Base-by-base conservation (phyloP, 1,139 yeast species). In the Saccharomyces uvarum region DNA sequence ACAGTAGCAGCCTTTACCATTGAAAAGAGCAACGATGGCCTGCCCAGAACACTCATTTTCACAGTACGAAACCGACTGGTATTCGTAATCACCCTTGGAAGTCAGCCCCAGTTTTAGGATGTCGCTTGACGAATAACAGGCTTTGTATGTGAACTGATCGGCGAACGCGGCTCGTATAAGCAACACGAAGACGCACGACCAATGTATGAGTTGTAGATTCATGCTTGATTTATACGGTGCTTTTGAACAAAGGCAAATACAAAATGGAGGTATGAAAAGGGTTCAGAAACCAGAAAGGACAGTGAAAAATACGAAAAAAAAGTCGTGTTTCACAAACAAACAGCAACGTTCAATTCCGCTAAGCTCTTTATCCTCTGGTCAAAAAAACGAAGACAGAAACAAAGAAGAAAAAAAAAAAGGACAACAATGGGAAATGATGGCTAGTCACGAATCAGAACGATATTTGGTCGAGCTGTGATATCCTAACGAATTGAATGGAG, bases 1-100 rank as follows among this genome's bases (percentile, higher is more conserved):
- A 70, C 91, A 85, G 64, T 77, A 84, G 64, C 91, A 85, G 24
- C 74, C 67, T 29, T 75, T 68, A 2, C 89, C 88, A 54, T 74
- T 65, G 8, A 75, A 66, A 42, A 83, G 68, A 0, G 86, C 90
- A 8, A 81, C 82, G 24, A 84, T 75, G 2, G 81, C 72, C 55
- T 72, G 75, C 27, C 72, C 69, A 3, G 78, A 69, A 68, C 91
- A 85, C 49, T 65, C 61, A 0, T 54, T 50, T 2, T 76, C 61
- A 68, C 91, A 85, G 55, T 73, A 68, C 5, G 75, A 70, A 1
- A 83, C 74, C 0, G 83, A 70, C 63, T 84, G 88, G 59, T 67
- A 84, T 29, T 56, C 64, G 54, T 75, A 73, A 3, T 70, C 60
- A 1, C 83, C 81, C 51, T 70, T 55, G 11, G 63, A 62, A 6